Conservation (phyloP, 306 rosid genomes). For the Geum urbanum region DNA sequence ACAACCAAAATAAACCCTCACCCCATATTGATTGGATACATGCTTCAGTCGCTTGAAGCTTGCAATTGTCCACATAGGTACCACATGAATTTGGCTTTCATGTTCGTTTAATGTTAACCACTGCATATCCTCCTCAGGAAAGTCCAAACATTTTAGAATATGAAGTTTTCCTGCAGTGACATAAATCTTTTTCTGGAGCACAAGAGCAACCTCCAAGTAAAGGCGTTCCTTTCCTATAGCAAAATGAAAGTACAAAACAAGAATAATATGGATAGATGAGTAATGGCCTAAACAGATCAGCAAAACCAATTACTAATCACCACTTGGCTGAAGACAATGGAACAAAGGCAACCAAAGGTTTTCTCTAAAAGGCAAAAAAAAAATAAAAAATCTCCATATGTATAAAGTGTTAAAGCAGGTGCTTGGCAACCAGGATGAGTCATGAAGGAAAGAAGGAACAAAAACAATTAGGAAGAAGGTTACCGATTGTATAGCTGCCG, state of each 20-base stretch:
- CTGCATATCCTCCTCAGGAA: constrained; percentile 73
- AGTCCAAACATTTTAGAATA: constrained; percentile 68
- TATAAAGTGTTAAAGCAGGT: neutral
- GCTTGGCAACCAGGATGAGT: neutral
- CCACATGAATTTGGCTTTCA: constrained; percentile 90
- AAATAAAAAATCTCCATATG: neutral
- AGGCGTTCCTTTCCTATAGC: constrained; percentile 83
- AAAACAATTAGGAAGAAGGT: constrained; percentile 12
- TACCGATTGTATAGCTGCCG: constrained; percentile 96
- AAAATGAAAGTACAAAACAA: neutral
- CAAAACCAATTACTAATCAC: neutral
- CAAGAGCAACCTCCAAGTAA: constrained; percentile 92
- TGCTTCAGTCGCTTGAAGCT: constrained; percentile 92
- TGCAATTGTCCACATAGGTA: constrained; percentile 93
- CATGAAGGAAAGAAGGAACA: neutral
- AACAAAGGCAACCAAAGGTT: neutral
- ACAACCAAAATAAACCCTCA: constrained; percentile 25
- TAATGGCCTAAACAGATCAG: neutral
- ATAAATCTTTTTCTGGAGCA: constrained; percentile 66
- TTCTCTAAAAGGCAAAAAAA: neutral
- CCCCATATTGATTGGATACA: constrained; percentile 68
- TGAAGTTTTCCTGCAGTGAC: constrained; percentile 76
- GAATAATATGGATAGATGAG: neutral
- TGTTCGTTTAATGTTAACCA: constrained; percentile 81
- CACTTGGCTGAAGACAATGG: neutral